Evolutionary conservation across 1,284 basidiomycete species (phyloP).

Genomic region (Ganoderma sinense): DNA sequence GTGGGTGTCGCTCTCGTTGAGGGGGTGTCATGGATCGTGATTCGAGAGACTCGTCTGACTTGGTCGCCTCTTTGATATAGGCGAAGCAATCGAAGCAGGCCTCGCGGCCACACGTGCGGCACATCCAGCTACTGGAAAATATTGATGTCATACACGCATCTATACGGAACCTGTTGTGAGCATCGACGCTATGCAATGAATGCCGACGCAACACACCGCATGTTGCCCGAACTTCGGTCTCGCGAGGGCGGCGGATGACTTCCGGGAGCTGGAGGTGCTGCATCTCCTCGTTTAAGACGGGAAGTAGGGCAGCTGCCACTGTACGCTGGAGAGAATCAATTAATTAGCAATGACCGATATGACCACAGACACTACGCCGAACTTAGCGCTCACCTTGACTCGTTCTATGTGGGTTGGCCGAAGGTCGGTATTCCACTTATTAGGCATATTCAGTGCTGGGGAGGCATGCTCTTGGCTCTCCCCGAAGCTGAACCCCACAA

Average conservation of each 20-base stretch:
- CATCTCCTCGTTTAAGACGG: constrained; percentile 73
- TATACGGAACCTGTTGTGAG: neutral
- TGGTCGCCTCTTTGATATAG: neutral
- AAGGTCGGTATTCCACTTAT: constrained; percentile 68
- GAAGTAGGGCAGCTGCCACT: constrained; percentile 75
- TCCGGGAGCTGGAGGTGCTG: constrained; percentile 66
- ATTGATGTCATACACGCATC: constrained; percentile 6
- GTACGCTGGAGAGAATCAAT: constrained; percentile 52
- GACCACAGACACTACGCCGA: neutral
- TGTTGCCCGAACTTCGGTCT: constrained; percentile 81
- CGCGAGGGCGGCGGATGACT: constrained; percentile 75
- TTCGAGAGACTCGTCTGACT: neutral
- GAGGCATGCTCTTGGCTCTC: constrained; percentile 64
- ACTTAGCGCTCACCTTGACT: constrained; percentile 59
- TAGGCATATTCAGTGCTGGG: constrained; percentile 69
- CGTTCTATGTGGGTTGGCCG: constrained; percentile 55
- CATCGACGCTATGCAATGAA: neutral
- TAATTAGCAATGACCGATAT: neutral
- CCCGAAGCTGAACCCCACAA: constrained; percentile 72
- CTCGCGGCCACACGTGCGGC: constrained; percentile 7
- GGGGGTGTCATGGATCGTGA: constrained; percentile 11
- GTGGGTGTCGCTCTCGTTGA: constrained; percentile 66
- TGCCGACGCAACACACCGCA: constrained; percentile 67
- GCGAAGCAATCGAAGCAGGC: constrained; percentile 3
- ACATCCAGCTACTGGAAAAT: constrained; percentile 12